Conservation (phyloP, 169 alveolate genomes). For the Cryptosporidium xiaoi region DNA sequence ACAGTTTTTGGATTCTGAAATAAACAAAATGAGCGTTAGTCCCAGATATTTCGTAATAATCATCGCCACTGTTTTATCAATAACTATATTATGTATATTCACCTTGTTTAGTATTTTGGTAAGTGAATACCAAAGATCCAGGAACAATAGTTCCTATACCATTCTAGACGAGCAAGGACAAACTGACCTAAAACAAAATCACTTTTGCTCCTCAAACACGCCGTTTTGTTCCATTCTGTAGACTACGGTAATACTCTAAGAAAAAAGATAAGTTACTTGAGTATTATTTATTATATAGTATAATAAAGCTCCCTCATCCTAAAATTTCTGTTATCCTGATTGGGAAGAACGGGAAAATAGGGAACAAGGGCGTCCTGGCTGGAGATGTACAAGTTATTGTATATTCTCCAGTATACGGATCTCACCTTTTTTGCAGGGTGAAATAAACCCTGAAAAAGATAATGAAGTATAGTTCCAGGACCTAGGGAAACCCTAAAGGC, state of each 20-base stretch:
- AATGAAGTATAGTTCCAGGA: constrained; percentile 94
- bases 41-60: constrained; percentile 10
- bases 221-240: neutral
- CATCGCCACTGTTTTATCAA: neutral
- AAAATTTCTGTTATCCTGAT: neutral
- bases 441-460: constrained; percentile 97
- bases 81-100: neutral
- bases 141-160: neutral
- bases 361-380: constrained; percentile 98
- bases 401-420: constrained; percentile 96
- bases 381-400: constrained; percentile 98
- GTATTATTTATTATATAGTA: neutral
- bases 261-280: neutral
- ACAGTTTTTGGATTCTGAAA: neutral
- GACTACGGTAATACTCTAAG: neutral
- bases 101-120: constrained; percentile 7
- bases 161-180: neutral
- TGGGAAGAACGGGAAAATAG: constrained; percentile 86
- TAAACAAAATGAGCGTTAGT: neutral
- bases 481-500: constrained; percentile 99
- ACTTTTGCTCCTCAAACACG: neutral
- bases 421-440: constrained; percentile 99
- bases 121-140: constrained; percentile 4
- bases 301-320: constrained; percentile 13
- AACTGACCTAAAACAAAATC: neutral